These are phyloP conservation scores for Hymenoscyphus occultus DNA, from an alignment of 2,329 filamentous ascomycete genomes.

Conservation along the genomic window DNA sequence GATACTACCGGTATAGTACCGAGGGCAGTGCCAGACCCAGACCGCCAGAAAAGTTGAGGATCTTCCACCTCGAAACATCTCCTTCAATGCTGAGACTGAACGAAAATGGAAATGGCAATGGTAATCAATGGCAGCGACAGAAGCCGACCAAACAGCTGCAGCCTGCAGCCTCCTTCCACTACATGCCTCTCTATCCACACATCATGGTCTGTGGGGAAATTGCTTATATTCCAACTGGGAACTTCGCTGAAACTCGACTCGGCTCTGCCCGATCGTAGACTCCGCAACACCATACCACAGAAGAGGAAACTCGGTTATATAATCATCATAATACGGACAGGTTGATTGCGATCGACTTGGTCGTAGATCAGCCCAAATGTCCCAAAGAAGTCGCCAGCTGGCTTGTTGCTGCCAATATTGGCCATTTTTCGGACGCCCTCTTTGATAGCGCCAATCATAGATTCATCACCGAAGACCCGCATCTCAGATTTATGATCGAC, in stretches of 20 bases:
- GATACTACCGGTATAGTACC: not conserved
- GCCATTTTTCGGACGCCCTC: constrained; percentile 13
- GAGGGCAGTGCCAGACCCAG: not conserved
- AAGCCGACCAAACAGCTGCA: not conserved
- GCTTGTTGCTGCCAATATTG: constrained; percentile 21
- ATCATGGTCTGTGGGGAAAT: not conserved
- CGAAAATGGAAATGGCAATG: not conserved
- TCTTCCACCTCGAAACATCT: not conserved
- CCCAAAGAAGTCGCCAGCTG: constrained; percentile 9
- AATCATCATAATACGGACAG: not conserved
- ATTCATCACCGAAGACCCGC: constrained; percentile 25
- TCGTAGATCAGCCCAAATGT: constrained; percentile 10
- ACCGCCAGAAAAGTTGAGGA: not conserved
- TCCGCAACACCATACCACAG: not conserved
- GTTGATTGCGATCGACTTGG: constrained; percentile 8
- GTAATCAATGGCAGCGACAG: not conserved
- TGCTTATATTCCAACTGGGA: not conserved
- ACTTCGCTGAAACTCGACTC: not conserved
- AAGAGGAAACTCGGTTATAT: not conserved
- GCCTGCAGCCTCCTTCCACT: not conserved
- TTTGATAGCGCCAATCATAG: constrained; percentile 12
- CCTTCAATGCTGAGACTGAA: not conserved
- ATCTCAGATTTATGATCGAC: constrained; percentile 25
- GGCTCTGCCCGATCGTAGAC: not conserved
- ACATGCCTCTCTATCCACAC: not conserved